Evolutionary conservation across 495 filamentous ascomycete species (phyloP), one percentile per base, ranked within the genome.

Genomic region (Margaritispora aquatica): DNA sequence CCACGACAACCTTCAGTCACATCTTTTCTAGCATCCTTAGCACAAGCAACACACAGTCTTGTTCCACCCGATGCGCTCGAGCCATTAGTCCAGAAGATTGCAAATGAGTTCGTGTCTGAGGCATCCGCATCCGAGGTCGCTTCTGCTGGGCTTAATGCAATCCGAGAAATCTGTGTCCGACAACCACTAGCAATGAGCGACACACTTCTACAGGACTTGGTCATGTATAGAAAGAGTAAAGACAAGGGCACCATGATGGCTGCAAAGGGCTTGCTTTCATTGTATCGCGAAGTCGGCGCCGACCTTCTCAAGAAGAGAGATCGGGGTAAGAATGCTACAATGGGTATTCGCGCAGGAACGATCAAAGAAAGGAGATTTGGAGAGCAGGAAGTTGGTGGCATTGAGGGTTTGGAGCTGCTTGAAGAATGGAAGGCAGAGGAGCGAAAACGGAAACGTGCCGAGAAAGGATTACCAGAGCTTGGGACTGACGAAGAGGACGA

Each of bases 161-260:
- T 97, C 68, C 83, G 93, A 54, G 94, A 99, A 69, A 87, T 99
- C 13, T 97, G 94, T 69, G 85, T 84, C 1, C 79, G 94, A 54
- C 93, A 97, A 66, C 94, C 95, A 21, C 75, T 97, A 21, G 94
- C 92, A 19, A 97, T 99, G 88, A 90, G 88, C 62, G 88, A 96
- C 60, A 96, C 93, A 0, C 77, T 97, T 13, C 77, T 99, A n/a
- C 94, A 97, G 70, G 94, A 98, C 75, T 74, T 99, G 31, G 90
- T 97, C 15, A 85, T 92, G 83, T 99, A 99, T 73, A 82, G 91
- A 58, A 96, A 93, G 74, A 94, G 89, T 69, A 97, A 97, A 67
- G 95, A 99, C 68, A 97, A 97, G 73, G 92, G 92, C 59, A 90
- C 95, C 13, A 88, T 95, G 79, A 97, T 99, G 93, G 95, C 93